Evolutionary conservation across 352 stramenopile genomes (phyloP).

Genomic region (Albugo laibachii): DNA sequence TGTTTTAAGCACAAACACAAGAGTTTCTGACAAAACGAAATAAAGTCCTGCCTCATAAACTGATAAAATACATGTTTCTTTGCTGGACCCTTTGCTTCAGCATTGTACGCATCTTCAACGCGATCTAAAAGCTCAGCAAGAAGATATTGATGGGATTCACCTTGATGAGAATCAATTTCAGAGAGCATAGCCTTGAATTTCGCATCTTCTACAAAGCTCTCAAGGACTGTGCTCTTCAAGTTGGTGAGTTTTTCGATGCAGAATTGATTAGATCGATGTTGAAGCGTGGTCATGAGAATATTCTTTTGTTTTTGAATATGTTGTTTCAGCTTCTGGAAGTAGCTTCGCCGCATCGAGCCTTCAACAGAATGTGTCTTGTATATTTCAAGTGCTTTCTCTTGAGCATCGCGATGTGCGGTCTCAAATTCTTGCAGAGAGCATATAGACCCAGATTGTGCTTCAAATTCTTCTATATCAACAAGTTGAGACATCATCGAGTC

Average conservation of each 20-base stretch:
- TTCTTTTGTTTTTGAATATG: constrained; percentile 44
- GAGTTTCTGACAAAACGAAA: constrained; percentile 28
- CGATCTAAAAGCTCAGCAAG: constrained; percentile 10
- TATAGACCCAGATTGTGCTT: constrained; percentile 6
- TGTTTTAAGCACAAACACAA: constrained; percentile 5
- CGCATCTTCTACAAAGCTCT: background rate
- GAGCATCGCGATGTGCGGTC: constrained; percentile 41
- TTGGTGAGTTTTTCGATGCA: constrained; percentile 24
- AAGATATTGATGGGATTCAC: too few relatives aligned
- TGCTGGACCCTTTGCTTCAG: constrained; percentile 28
- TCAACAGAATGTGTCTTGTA: constrained; percentile 59
- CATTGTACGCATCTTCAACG: constrained; percentile 36
- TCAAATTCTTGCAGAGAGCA: constrained; percentile 55
- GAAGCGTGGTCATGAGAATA: constrained; percentile 25
- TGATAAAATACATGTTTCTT: constrained; percentile 49
- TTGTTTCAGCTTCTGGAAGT: constrained; percentile 58
- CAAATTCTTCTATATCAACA: background rate
- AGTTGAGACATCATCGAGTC: constrained; percentile 20
- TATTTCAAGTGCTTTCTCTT: constrained; percentile 38
- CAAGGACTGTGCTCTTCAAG: constrained; percentile 7
- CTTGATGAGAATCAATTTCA: too few relatives aligned
- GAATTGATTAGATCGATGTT: constrained; percentile 29
- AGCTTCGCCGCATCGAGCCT: constrained; percentile 23
- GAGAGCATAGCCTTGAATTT: too few relatives aligned
- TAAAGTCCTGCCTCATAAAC: constrained; percentile 31